phyloP scores from a whole-genome alignment of 805 yeast species.

The Dipodascus geniculatus region DNA sequence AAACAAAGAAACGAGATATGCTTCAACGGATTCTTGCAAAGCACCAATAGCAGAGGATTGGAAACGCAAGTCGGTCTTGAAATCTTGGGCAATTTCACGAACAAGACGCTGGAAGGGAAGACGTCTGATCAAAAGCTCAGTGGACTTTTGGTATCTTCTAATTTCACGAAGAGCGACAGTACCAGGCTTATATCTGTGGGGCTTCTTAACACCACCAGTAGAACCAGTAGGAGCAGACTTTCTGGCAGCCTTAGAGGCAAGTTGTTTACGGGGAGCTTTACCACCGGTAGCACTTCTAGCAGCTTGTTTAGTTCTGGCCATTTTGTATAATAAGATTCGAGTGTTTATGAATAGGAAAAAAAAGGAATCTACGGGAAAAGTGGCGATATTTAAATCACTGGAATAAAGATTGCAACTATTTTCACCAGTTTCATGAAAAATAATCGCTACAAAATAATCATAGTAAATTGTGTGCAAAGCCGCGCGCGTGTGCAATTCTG shows the following conservation, averaged over 20 bases:
- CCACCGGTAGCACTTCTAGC: constrained; percentile 80
- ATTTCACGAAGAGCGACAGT: constrained; percentile 87
- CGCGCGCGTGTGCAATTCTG: no score
- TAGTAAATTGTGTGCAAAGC: no score
- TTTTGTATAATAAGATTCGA: constrained; percentile 21
- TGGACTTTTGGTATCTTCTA: constrained; percentile 84
- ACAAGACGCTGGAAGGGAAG: constrained; percentile 86
- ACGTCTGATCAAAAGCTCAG: constrained; percentile 78
- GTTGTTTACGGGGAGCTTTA: constrained; percentile 86
- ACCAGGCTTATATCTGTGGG: constrained; percentile 93
- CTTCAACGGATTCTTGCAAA: constrained; percentile 83
- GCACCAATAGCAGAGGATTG: constrained; percentile 87
- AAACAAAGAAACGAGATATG: constrained; percentile 72
- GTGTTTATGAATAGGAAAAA: neutral
- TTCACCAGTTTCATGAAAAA: no score
- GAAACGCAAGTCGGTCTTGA: constrained; percentile 78
- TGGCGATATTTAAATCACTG: neutral
- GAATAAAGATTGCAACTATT: no score
- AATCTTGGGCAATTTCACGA: constrained; percentile 81
- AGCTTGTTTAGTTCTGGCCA: constrained; percentile 85
- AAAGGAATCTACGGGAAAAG: neutral
- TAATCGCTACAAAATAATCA: no score
- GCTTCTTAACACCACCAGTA: constrained; percentile 84
- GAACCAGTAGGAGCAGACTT: constrained; percentile 72
- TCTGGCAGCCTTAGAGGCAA: constrained; percentile 85